Evolutionary conservation across 1,139 yeast species (phyloP).

Genomic region (Arxiozyma slooffiae): DNA sequence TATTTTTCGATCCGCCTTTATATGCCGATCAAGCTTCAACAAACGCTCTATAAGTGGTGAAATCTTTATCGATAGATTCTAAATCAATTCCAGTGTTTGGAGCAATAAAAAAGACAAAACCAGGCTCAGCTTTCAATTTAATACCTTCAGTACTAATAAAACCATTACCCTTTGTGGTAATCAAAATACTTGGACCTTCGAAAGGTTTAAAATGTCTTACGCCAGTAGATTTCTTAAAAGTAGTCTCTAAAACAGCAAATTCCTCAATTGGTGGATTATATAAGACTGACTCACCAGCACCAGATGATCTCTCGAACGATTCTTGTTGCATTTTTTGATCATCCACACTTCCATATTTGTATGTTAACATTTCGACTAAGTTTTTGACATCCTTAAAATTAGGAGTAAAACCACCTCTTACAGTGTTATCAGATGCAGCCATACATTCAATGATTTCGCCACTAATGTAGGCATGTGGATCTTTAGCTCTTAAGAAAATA

Average conservation of each 20-base stretch:
- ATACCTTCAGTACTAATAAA: conserved; percentile 39
- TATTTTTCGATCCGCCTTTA: background rate
- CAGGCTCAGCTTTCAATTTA: conserved; percentile 44
- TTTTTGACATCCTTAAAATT: conserved; percentile 91
- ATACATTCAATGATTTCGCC: conserved; percentile 98
- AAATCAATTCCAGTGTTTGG: conserved; percentile 62
- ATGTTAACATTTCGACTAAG: conserved; percentile 84
- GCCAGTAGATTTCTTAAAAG: conserved; percentile 39
- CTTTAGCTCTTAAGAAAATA: conserved; percentile 91
- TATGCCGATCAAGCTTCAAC: conserved; percentile 45
- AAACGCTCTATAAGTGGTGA: conserved; percentile 80
- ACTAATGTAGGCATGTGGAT: conserved; percentile 92
- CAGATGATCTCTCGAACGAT: conserved; percentile 52
- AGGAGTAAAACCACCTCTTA: conserved; percentile 97
- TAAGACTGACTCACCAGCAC: conserved; percentile 56
- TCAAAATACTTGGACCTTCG: conserved; percentile 81
- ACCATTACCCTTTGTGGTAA: conserved; percentile 77
- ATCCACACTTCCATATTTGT: conserved; percentile 77
- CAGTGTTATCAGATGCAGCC: conserved; percentile 98
- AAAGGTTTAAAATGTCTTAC: conserved; percentile 45
- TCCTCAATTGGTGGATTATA: conserved; percentile 97
- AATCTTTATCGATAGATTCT: conserved; percentile 42
- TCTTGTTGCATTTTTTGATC: conserved; percentile 82
- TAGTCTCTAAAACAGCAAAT: conserved; percentile 80
- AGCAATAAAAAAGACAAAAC: conserved; percentile 76